Base-by-base conservation (phyloP, 1,139 yeast genomes). In the Debaryomycetaceae sp. region DNA sequence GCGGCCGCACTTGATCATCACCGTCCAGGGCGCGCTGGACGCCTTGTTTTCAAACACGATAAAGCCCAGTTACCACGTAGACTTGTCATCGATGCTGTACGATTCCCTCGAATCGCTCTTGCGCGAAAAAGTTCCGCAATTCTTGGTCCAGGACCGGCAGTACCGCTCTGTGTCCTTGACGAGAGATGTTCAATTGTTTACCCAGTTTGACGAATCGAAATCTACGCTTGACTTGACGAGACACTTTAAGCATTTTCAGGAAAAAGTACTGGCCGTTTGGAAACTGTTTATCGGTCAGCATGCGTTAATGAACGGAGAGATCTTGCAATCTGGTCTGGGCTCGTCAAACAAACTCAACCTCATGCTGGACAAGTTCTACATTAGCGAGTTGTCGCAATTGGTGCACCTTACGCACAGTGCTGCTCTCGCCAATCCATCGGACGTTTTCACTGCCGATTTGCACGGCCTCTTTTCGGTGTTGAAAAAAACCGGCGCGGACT, bases 321-420 rank as follows among this genome's bases (percentile, higher is more conserved):
- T 19, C 11, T 8, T 8, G 11, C 11, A 19, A n/a, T n/a, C n/a
- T n/a, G n/a, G n/a, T n/a, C n/a, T n/a, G n/a, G n/a, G n/a, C 11
- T 8, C 22, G 8, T 12, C 8, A 12, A 16, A 25, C 12, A 25
- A 29, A 20, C 27, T 55, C 29, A 43, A 44, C 26, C 40, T 55
- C 27, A 55, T 67, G 30, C 62, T 55, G 39, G 74, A 69, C 40
- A 55, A 59, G 37, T 39, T 51, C 16, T 70, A 62, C 45, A 63
- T 68, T 35, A 58, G 55, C 29, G 76, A 70, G 43, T 44, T 70
- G 34, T 50, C 66, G 25, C 71, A 68, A 44, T 53, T 70, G 41
- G 53, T 60, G 23, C 66, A 58, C 39, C 45, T 62, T 25, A 33
- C 31, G 25, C 25, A 24, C 13, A 19, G 30, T 5, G 20, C 29